Base-by-base conservation (phyloP, 768 basidiomycete genomes). In the Grammothele lineata region DNA sequence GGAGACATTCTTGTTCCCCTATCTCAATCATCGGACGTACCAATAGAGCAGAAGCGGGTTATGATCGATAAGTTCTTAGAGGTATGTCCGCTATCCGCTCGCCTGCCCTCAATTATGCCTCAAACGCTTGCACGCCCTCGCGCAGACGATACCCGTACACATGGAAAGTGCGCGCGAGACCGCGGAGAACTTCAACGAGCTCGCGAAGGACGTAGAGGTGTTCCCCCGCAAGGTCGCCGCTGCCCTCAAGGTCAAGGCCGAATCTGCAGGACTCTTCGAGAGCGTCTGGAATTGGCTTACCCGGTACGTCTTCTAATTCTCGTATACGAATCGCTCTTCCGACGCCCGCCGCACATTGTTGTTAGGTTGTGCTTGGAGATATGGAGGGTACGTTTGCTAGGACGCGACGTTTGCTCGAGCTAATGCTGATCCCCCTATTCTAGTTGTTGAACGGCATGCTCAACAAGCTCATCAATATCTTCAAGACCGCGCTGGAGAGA, bases 61-160 rank as follows among this genome's bases (percentile, higher is more conserved):
- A 62, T 62, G 60, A 59, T 62, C 33, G 52, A 45, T 40, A 59
- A 57, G 39, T 62, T 62, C 47, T 30, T 59, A 23, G 60, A 62
- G 54, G 59, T 57, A 14, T 30, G 27, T 30, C 27, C 27, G 27
- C 27, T 30, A 30, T 30, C 8, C 27, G 27, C 8, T 30, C 27
- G 27, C 14, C 8, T 30, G 27, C 27, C 27, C 8, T 7, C 14
- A 7, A 7, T 7, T 7, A 14, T 30, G 27, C 27, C 8, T n/a
- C 12, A 3, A 26, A 19, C 11, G 7, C 8, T 14, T 21, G 11
- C 22, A 17, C 11, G 36, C 39, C 21, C 19, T 24, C 7, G 5
- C n/a, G 3, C 35, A 61, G 60, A 46, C 58, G 5, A 57, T 59
- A 9, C 53, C 61, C 8, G 43, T 55, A 11, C 61, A 62, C 23